Evolutionary conservation across 371 early-diverging fungal species (phyloP), one percentile per base, ranked within the genome.

Genomic region (Lichtheimia ornata): DNA sequence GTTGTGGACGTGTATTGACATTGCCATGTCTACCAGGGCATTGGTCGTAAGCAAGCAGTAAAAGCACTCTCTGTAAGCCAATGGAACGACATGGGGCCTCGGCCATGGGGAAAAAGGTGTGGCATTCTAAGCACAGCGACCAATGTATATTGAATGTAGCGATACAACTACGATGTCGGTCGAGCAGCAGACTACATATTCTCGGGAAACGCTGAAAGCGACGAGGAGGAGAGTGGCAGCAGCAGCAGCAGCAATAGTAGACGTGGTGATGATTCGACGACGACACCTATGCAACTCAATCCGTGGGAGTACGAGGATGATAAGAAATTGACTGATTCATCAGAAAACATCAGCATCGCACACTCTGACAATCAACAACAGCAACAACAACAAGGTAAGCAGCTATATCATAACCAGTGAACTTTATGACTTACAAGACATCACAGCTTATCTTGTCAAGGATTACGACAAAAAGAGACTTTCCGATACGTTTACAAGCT

Each of bases 161-260:
- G 77, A 44, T 81, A 81, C 63, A 78, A 78, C 52, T 73, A 78
- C 43, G 79, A 81, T 58, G 77, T 81, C 9, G 69, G 66, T n/a
- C 68, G 77, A 45, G 82, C 82, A 9, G 82, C 82, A 15, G 82
- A 81, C 47, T 81, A 64, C 52, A 76, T 81, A 22, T 81, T 81
- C 53, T 81, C 82, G n/a, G 79, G 78, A 13, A 62, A 68, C 28
- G 54, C 61, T 15, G 69, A 69, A 4, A 53, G 44, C 35, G 69
- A 69, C 22, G 49, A 28, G 15, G 62, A 40, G 15, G 30, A 42
- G 17, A 44, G 57, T 9, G 27, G 11, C 11, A 44, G 56, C 13
- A 56, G 14, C 13, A 56, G 42, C 25, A 43, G 45, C 1, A 24
- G 27, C 35, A 55, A 41, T 3, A 24, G 27, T n/a, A 55, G 18